Conservation (phyloP, 768 basidiomycete genomes). For the Xanthoconium purpureum region DNA sequence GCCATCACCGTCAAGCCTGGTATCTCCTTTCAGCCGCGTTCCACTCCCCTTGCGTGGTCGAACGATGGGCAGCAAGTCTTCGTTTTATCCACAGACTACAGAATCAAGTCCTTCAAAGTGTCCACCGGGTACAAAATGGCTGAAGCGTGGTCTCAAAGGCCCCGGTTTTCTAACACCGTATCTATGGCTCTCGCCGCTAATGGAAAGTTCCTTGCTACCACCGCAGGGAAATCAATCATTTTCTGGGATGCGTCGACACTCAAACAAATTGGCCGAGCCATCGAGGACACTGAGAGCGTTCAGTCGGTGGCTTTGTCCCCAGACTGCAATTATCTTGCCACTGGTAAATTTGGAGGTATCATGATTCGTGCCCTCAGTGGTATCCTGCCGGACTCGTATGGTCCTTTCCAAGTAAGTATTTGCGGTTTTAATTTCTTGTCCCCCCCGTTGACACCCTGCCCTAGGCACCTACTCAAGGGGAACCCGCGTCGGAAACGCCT, state of each 20-base stretch:
- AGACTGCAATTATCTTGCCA: not conserved
- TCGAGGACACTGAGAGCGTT: not conserved
- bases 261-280: not conserved
- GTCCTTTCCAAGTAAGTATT: not conserved
- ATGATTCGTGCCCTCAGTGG: not conserved
- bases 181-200: not conserved
- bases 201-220: not conserved
- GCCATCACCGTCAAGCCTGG: not conserved
- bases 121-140: not conserved
- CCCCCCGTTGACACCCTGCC: not conserved
- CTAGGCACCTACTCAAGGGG: not conserved
- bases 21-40: accelerated
- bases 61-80: not conserved
- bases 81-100: not conserved
- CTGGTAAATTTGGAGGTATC: not conserved
- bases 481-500: too few relatives aligned
- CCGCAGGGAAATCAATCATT: not conserved
- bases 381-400: conserved; percentile 2
- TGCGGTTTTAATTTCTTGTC: too few relatives aligned
- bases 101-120: not conserved
- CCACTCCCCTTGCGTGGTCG: not conserved
- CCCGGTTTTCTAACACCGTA: too few relatives aligned
- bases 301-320: not conserved
- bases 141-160: not conserved
- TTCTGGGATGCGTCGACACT: not conserved